phyloP scores from a whole-genome alignment of 192 early-diverging fungal genomes.

The Funneliformis mosseae region DNA sequence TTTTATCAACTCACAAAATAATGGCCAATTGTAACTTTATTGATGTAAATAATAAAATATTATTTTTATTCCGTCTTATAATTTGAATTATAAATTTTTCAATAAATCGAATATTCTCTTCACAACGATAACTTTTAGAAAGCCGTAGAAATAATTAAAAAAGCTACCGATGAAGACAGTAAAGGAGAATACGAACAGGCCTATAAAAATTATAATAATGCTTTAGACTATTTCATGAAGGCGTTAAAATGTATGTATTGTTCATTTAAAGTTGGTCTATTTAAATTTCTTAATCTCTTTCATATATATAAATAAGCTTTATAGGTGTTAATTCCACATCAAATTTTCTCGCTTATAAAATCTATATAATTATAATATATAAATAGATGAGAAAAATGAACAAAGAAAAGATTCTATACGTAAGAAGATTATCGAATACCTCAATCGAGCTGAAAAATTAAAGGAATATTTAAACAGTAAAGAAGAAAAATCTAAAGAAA shows the following conservation, averaged over 20 bases:
- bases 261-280: background rate
- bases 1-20: background rate
- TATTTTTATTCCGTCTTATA: background rate
- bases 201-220: constrained; percentile 84
- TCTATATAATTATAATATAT: background rate
- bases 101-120: background rate
- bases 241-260: constrained; percentile 86
- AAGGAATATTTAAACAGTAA: constrained; percentile 81
- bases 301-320: background rate
- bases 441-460: constrained; percentile 91
- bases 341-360: background rate
- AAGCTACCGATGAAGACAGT: constrained; percentile 90
- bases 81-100: background rate
- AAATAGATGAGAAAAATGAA: constrained; percentile 93
- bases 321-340: background rate
- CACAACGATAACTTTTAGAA: constrained; percentile 50
- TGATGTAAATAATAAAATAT: background rate
- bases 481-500: constrained; percentile 60
- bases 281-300: background rate
- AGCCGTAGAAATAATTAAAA: constrained; percentile 90
- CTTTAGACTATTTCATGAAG: constrained; percentile 92
- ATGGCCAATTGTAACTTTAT: constrained; percentile 32
- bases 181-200: constrained; percentile 90
- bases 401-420: constrained; percentile 79
- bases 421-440: constrained; percentile 90